Evolutionary conservation across 345 rosid species (phyloP).

Genomic region (Arabidopsis arenosa): DNA sequence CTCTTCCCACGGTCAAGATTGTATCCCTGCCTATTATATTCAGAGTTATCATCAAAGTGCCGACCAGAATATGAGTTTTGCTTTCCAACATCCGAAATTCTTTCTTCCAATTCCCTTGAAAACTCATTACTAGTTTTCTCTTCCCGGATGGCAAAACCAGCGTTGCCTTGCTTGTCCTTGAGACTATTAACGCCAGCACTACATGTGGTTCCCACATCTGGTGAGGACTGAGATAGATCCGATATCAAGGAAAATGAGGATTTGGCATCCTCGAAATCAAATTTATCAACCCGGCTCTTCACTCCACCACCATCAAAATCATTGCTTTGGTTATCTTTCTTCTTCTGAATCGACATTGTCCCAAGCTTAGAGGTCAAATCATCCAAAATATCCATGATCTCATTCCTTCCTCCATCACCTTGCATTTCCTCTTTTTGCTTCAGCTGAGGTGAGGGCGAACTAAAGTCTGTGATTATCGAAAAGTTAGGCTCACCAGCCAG

Average conservation of each 20-base stretch:
- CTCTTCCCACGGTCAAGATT: constrained; percentile 39
- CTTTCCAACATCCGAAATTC: constrained; percentile 34
- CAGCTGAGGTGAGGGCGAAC: constrained; percentile 58
- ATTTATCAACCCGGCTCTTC: constrained; percentile 19
- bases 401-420: constrained; percentile 44
- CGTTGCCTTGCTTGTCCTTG: constrained; percentile 35
- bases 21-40: constrained; percentile 32
- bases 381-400: constrained; percentile 80
- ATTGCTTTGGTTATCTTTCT: constrained; percentile 37
- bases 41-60: constrained; percentile 44
- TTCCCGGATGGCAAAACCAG: constrained; percentile 32
- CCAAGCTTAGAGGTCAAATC: constrained; percentile 79
- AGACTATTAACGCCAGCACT: constrained; percentile 30
- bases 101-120: constrained; percentile 30
- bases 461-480: constrained; percentile 64
- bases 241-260: constrained; percentile 56
- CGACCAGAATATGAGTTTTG: constrained; percentile 37
- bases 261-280: constrained; percentile 52
- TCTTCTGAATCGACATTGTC: constrained; percentile 75
- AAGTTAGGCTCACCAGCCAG: constrained; percentile 49
- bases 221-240: constrained; percentile 34
- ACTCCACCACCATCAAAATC: constrained; percentile 20
- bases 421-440: constrained; percentile 38
- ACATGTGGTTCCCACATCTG: constrained; percentile 24
- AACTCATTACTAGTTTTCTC: constrained; percentile 24